Evolutionary conservation across 345 rosid genomes (phyloP).

Genomic region (Balakata baccata): DNA sequence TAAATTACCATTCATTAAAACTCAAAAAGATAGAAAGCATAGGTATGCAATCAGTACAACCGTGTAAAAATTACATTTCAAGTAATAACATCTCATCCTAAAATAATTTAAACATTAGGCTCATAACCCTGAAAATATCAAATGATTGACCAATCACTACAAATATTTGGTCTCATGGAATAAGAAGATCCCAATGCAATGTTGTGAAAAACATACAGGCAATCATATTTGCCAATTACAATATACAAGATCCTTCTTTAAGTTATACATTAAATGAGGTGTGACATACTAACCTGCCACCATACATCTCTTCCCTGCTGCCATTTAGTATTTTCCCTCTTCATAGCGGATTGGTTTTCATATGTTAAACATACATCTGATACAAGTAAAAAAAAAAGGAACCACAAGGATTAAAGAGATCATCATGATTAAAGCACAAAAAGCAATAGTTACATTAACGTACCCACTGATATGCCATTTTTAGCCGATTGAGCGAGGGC

Average conservation of each 20-base stretch:
- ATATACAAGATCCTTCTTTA: neutral
- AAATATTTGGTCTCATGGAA: neutral
- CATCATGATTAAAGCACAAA: neutral
- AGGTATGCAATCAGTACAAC: neutral
- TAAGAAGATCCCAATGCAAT: neutral
- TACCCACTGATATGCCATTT: conserved; percentile 75
- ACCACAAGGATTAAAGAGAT: neutral
- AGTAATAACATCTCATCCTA: neutral
- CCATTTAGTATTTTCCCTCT: conserved; percentile 80
- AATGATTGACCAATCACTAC: neutral
- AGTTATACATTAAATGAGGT: neutral
- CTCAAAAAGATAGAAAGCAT: neutral
- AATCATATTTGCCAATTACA: neutral
- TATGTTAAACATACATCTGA: conserved; percentile 74
- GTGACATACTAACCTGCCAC: conserved; percentile 73
- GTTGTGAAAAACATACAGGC: neutral
- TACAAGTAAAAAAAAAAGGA: neutral
- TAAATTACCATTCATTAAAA: conserved; percentile 18
- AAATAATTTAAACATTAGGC: neutral
- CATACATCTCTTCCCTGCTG: conserved; percentile 78
- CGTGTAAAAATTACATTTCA: neutral
- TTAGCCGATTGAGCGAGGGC: conserved; percentile 60
- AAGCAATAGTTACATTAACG: conserved; percentile 9
- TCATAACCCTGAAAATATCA: neutral
- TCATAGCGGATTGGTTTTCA: conserved; percentile 65